Percentiles rank a stretch among this genome's conserved stretches.
phyloP scores from a whole-genome alignment of 2,329 filamentous ascomycete species.

The Paraphaeosphaeria minitans region DNA sequence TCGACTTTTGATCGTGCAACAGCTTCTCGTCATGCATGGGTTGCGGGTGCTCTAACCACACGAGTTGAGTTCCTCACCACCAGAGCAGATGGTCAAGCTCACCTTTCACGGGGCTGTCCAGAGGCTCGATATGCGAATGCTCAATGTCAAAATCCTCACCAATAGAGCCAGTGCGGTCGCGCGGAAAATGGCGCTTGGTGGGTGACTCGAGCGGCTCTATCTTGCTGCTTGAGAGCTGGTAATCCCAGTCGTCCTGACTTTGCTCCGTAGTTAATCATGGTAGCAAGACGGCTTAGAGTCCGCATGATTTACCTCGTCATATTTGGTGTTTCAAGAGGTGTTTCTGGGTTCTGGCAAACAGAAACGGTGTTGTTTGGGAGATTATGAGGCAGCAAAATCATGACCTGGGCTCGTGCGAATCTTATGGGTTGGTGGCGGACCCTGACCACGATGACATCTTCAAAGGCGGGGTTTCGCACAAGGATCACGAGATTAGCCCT shows the following conservation, averaged over 20 bases:
- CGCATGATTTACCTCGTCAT: slow-evolving; percentile 4
- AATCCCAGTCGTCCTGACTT: slow-evolving; percentile 14
- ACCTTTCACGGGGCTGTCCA: slow-evolving; percentile 17
- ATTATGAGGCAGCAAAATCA: neutral
- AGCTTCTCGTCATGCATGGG: neutral
- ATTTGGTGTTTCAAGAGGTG: neutral
- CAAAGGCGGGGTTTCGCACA: slow-evolving; percentile 3
- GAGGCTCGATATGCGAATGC: slow-evolving; percentile 13
- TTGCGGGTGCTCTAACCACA: neutral
- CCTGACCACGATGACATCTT: slow-evolving; percentile 6
- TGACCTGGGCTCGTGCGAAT: neutral
- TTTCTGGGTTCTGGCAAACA: neutral
- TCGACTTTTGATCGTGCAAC: neutral
- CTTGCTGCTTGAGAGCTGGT: slow-evolving; percentile 16
- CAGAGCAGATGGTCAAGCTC: neutral
- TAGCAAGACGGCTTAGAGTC: neutral
- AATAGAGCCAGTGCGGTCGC: slow-evolving; percentile 10
- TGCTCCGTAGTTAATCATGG: neutral
- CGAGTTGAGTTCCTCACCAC: neutral
- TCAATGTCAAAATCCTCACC: slow-evolving; percentile 20
- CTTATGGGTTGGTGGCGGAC: slow-evolving; percentile 5
- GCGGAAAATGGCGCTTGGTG: slow-evolving; percentile 14
- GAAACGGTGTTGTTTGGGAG: too few relatives aligned
- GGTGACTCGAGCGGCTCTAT: slow-evolving; percentile 21
- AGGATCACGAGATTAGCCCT: neutral